A percentile compares a stretch with the other conserved stretches of the same genome.
phyloP scores from a whole-genome alignment of 768 basidiomycete genomes.

The Lyophyllum semitale region DNA sequence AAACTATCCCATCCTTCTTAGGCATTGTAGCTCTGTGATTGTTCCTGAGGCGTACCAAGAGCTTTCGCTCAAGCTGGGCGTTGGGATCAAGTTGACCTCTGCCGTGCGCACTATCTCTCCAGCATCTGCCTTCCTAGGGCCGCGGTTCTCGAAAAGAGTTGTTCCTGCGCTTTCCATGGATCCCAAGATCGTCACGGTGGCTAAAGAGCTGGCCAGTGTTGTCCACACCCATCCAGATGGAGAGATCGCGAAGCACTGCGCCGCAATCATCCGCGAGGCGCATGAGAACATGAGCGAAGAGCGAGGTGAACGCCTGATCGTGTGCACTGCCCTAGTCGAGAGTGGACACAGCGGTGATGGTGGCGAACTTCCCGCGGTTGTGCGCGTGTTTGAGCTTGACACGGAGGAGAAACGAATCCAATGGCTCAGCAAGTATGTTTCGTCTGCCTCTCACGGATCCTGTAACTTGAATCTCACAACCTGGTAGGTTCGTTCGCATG shows the following conservation, averaged over 20 bases:
- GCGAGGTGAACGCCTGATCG: slow-evolving; percentile 51
- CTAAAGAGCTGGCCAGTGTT: slow-evolving; percentile 55
- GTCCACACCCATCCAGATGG: slow-evolving; percentile 48
- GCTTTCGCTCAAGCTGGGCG: slow-evolving; percentile 54
- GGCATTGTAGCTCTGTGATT: slow-evolving; percentile 47
- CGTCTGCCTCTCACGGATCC: neutral
- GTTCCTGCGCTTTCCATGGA: slow-evolving; percentile 52
- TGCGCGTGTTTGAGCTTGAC: slow-evolving; percentile 51
- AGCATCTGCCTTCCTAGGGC: slow-evolving; percentile 55
- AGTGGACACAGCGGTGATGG: slow-evolving; percentile 49
- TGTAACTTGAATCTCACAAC: slow-evolving; percentile 6
- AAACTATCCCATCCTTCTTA: neutral
- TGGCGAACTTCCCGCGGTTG: slow-evolving; percentile 47
- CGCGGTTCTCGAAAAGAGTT: slow-evolving; percentile 54
- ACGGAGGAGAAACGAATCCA: slow-evolving; percentile 48
- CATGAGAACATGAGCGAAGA: slow-evolving; percentile 50
- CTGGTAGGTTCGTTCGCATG: slow-evolving; percentile 44
- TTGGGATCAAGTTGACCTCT: slow-evolving; percentile 59
- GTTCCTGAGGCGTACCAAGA: slow-evolving; percentile 46
- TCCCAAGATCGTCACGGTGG: slow-evolving; percentile 50
- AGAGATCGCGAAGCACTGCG: slow-evolving; percentile 56
- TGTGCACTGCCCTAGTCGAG: slow-evolving; percentile 59
- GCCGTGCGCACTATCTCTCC: slow-evolving; percentile 63
- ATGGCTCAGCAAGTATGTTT: slow-evolving; percentile 51
- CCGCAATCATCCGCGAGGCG: slow-evolving; percentile 53